These are phyloP conservation scores for Carpinus viminea DNA, from an alignment of 306 rosid species.

Conservation along the genomic window DNA sequence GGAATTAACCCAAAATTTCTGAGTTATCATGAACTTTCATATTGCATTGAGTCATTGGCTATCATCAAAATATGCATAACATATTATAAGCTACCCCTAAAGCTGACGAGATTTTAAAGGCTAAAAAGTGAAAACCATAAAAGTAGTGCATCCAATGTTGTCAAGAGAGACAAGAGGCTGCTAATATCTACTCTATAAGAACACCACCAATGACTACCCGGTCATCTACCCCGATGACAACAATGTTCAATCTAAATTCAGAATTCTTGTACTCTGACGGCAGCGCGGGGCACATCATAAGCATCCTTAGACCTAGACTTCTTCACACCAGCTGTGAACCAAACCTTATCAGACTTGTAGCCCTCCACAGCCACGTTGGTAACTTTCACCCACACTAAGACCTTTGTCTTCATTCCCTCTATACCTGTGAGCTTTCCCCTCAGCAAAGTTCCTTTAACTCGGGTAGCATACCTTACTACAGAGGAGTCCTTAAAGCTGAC, in stretches of 20 bases:
- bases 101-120: conserved; percentile 13
- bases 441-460: conserved; percentile 73
- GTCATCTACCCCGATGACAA: conserved; percentile 26
- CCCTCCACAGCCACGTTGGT: conserved; percentile 76
- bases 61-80: conserved; percentile 14
- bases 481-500: conserved; percentile 93
- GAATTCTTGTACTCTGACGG: conserved; percentile 65
- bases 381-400: conserved; percentile 91
- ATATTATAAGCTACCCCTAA: conserved; percentile 1
- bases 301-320: conserved; percentile 79
- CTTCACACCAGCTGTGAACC: conserved; percentile 93
- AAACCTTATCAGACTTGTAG: conserved; percentile 81
- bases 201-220: conserved; percentile 17
- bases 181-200: conserved; percentile 24
- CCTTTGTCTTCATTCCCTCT: conserved; percentile 96
- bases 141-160: conserved; percentile 23
- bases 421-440: conserved; percentile 79
- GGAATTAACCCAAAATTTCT: background rate
- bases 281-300: conserved; percentile 59
- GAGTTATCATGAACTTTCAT: background rate
- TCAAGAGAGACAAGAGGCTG: conserved; percentile 12
- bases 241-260: conserved; percentile 32
- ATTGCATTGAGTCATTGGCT: background rate
- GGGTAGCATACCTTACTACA: conserved; percentile 59
- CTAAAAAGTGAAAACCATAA: conserved; percentile 24